A percentile compares a stretch with the other conserved stretches of the same genome.
These are phyloP conservation scores for Barnettozyma sucrosica DNA, from an alignment of 805 yeast genomes.

Conservation along the genomic window DNA sequence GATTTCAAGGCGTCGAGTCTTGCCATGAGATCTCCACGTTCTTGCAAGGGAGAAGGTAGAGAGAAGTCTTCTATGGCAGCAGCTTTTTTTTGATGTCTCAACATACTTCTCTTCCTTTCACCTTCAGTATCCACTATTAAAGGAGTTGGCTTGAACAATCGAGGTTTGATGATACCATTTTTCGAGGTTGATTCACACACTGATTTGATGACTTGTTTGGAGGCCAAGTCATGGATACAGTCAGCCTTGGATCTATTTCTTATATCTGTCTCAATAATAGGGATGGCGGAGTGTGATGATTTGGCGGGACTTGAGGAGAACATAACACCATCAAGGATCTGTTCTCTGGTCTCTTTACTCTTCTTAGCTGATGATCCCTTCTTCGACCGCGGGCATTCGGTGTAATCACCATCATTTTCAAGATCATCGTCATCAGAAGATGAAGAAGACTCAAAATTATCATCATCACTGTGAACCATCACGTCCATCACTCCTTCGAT, in stretches of 20 bases:
- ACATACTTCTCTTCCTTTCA: not conserved
- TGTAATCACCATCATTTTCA: not conserved
- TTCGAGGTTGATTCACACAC: not conserved
- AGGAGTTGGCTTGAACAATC: not conserved
- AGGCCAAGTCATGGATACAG: not conserved
- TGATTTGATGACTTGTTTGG: not conserved
- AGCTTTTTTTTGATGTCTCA: not conserved
- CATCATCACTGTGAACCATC: not conserved
- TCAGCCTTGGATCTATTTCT: not conserved
- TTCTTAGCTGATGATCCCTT: not conserved
- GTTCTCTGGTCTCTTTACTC: not conserved
- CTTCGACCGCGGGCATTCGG: not conserved
- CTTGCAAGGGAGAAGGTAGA: not conserved
- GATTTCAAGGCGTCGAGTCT: not conserved
- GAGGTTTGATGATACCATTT: not conserved
- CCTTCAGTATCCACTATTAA: not conserved
- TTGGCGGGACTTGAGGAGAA: not conserved
- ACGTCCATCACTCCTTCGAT: not conserved
- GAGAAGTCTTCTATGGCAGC: not conserved
- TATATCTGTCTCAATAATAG: too few species aligned
- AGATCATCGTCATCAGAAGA: not conserved
- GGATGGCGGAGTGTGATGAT: not conserved
- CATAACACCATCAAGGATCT: not conserved
- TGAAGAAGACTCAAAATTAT: not conserved
- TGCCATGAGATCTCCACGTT: not conserved